Conservation (phyloP, 805 yeast genomes). For the Jamesozyma rosinii region DNA sequence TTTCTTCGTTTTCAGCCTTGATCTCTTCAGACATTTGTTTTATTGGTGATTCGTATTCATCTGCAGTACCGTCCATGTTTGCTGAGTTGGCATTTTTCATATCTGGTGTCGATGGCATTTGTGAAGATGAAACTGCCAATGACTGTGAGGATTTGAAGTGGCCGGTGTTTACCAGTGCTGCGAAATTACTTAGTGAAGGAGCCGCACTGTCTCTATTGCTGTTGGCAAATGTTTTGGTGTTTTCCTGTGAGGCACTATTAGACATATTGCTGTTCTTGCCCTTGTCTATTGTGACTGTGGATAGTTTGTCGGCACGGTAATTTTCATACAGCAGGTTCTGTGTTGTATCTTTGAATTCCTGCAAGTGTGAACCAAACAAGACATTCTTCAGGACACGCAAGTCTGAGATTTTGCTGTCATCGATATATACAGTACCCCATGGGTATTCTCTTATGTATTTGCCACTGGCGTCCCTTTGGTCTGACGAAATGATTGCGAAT, state of each 20-base stretch:
- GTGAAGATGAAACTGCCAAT: constrained; percentile 15
- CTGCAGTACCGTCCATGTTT: constrained; percentile 6
- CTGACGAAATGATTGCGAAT: constrained; percentile 63
- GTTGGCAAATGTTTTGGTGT: constrained; percentile 4
- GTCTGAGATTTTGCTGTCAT: constrained; percentile 44
- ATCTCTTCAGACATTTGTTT: constrained; percentile 31
- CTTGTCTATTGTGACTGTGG: constrained; percentile 39
- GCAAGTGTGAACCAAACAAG: constrained; percentile 72
- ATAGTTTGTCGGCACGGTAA: constrained; percentile 68
- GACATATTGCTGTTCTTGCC: constrained; percentile 1
- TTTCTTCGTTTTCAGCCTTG: constrained; percentile 33
- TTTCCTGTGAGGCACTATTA: constrained; percentile 1
- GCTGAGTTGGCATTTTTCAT: constrained; percentile 5
- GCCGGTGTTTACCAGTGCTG: constrained; percentile 29
- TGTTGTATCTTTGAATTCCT: constrained; percentile 72
- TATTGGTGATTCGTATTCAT: constrained; percentile 29
- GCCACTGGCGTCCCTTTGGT: constrained; percentile 47
- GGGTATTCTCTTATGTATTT: constrained; percentile 62
- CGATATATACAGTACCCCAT: constrained; percentile 50
- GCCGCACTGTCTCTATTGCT: constrained; percentile 25
- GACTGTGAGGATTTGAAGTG: constrained; percentile 28
- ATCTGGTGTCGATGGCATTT: constrained; percentile 20
- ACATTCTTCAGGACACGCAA: constrained; percentile 54
- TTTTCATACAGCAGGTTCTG: constrained; percentile 69
- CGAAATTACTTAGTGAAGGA: constrained; percentile 32